Evolutionary conservation across 139 green algal species (phyloP).

Genomic region (Chlamydomonas sp.): DNA sequence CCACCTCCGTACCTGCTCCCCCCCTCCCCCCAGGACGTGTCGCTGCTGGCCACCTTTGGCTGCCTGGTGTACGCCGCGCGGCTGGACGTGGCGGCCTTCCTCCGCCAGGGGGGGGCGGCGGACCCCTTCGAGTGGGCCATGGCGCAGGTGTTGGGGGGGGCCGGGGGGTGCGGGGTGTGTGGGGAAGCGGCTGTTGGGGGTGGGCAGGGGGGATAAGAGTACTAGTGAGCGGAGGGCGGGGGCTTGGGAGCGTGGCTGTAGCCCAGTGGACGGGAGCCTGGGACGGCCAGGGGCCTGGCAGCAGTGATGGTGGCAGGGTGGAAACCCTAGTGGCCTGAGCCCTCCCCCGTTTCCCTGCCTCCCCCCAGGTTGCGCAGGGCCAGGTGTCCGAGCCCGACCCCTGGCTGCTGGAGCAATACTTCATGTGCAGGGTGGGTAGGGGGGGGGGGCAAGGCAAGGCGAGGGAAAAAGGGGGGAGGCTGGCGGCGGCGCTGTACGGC

Average conservation of each 20-base stretch:
- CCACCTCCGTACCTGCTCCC: too few relatives aligned
- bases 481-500: too few relatives aligned
- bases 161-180: background rate
- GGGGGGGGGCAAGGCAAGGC: background rate
- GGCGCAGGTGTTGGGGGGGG: conserved; percentile 1
- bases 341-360: background rate
- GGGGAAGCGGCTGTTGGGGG: background rate
- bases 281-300: too few relatives aligned
- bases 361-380: background rate
- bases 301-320: background rate
- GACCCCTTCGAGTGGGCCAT: conserved; percentile 32
- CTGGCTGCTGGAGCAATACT: conserved; percentile 40
- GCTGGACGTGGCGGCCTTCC: conserved; percentile 19
- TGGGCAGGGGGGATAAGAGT: background rate
- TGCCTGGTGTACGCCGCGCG: conserved; percentile 14
- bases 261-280: background rate
- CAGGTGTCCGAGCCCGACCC: conserved; percentile 17
- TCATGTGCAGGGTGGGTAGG: conserved; percentile 27
- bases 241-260: background rate
- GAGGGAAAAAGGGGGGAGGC: background rate
- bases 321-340: background rate
- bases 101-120: conserved; percentile 8
- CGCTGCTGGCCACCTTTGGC: conserved; percentile 12
- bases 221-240: background rate
- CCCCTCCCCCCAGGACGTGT: conserved; percentile 6